Evolutionary conservation across 176 grass and related monocot species (phyloP), one percentile per base, ranked within the genome.

Genomic region (Triticum aestivum): DNA sequence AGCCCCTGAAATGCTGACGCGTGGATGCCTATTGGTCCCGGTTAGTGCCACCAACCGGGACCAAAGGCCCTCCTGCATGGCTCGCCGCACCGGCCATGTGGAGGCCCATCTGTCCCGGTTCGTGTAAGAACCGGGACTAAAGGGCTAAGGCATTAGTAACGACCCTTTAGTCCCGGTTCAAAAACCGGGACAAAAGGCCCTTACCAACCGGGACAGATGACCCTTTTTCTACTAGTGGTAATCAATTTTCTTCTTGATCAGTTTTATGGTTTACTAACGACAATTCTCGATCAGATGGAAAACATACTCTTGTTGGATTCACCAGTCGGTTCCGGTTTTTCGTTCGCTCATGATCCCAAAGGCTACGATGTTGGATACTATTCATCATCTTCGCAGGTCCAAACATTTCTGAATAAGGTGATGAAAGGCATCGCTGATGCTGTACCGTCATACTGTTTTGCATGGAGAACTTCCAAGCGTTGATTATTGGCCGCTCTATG

Each of bases 271-370:
- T 71, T 18, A 35, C 33, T 52, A 2, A 44, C 11, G 2, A 18
- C 8, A 11, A 21, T 34, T 9, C 0, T 65, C 2, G 54, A 58
- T 58, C 37, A 93, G 89, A 2, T 87, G 52, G 84, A 85, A 8
- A 96, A 56, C 69, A 69, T 90, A 27, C 71, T 96, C 13, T 96
- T 96, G 17, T 12, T 91, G 29, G 89, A 96, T 47, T 86, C 94
- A 29, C 94, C 94, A 0, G 65, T 96, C 3, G 94, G 94, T 1
- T 38, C 94, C 11, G 92, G 89, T 5, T 97, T 97, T 52, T 94
- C 94, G 1, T 93, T 75, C 8, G 85, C 91, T 1, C 10, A 9
- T 37, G 41, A 87, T 45, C 41, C 85, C 1, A 89, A 83, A 75
- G 94, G 91, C 4, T 94, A 97, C 51, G 26, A 87, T 17, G 69